Evolutionary conservation across 192 early-diverging fungal species (phyloP), one percentile per base, ranked within the genome.

Genomic region (Mortierella antarctica): DNA sequence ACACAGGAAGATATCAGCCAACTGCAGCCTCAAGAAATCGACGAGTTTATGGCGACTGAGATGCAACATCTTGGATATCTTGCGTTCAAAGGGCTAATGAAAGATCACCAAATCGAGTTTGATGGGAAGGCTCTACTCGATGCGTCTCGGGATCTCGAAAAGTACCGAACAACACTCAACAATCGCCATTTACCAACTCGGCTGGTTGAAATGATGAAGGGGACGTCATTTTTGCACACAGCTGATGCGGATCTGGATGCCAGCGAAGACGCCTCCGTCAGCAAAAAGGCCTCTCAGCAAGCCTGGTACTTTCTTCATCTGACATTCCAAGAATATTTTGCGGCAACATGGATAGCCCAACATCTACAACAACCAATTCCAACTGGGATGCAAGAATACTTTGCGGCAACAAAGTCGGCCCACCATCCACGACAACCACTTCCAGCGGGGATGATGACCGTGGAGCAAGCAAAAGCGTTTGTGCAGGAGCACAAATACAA

Each of bases 311-410:
- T 66, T 20, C 40, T 65, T 42, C 65, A 57, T 57, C 54, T 67
- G 44, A 45, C 65, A 9, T 67, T 67, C 17, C 65, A 55, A 12
- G 65, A 67, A 57, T 67, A 57, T 57, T 67, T 67, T 14, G 65
- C 65, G 7, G 65, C 65, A 1, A 67, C 44, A 31, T 67, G 53
- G 53, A 45, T 67, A 23, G 66, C 18, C 53, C 31, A 31, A 2
- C 31, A 31, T 31, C 31, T 31, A 31, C 31, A 31, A 31, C 31
- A 2, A 31, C 31, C 31, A 31, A 31, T 3, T 31, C 3, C 31
- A 31, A 31, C 31, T 31, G 31, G 31, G 31, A 31, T 31, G 31
- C 31, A 31, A 31, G 31, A 31, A 31, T 31, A 31, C 3, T 1
- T 31, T 31, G 31, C 31, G 31, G 1, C 31, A 31, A 31, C 31